Conservation (phyloP, 2,329 filamentous ascomycete genomes). For the Talaromyces sp. region DNA sequence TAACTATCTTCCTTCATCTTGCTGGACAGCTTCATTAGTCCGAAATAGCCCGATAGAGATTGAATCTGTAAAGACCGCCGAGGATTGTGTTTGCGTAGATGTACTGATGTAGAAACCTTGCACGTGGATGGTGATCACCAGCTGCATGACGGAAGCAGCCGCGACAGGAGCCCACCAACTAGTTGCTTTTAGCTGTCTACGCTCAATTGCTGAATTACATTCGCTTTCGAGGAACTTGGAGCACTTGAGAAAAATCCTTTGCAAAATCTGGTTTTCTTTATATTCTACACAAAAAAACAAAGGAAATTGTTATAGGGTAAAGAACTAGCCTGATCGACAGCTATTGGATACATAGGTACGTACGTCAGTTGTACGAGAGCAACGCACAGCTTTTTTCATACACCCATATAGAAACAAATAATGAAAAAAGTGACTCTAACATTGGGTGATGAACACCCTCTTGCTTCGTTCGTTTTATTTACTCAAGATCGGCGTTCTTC, state of each 20-base stretch:
- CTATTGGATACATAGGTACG: neutral
- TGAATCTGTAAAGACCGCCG: neutral
- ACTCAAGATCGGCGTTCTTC: slow-evolving; percentile 20
- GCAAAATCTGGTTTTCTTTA: slow-evolving; percentile 3
- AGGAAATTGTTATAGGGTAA: slow-evolving; percentile 11
- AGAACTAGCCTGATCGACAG: slow-evolving; percentile 8
- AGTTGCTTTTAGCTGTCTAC: neutral
- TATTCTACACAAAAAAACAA: slow-evolving; percentile 13
- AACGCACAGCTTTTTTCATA: neutral
- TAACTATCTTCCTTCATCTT: neutral
- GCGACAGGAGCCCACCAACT: neutral
- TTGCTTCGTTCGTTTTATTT: slow-evolving; percentile 5
- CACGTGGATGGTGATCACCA: neutral
- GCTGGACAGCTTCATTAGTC: neutral
- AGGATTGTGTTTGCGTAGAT: neutral
- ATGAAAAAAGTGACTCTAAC: neutral
- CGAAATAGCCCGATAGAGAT: neutral
- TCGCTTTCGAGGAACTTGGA: neutral
- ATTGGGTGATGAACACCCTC: neutral
- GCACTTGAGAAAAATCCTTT: neutral
- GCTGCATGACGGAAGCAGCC: neutral
- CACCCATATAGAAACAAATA: neutral
- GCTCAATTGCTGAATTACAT: neutral
- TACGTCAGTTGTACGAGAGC: neutral
- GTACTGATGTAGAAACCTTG: neutral